Percentiles rank a stretch among this genome's conserved stretches.
Evolutionary conservation across 441 rosid genomes (phyloP).

Genomic region (Populus hybrid): DNA sequence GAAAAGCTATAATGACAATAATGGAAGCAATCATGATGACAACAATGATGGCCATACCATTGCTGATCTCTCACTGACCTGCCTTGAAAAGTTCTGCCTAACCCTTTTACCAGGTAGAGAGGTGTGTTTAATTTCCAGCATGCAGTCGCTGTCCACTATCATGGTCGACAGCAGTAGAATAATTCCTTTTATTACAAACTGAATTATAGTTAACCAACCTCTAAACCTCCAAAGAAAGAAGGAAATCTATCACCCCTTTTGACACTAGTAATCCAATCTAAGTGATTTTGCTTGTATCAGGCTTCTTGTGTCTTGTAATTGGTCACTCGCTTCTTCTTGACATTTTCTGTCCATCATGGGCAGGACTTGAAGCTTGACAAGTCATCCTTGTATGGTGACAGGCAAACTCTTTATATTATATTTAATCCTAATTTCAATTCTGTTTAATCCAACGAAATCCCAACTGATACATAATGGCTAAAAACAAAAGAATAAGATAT

Average conservation of each 20-base stretch:
- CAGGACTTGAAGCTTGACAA: not conserved
- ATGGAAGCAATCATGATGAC: constrained; percentile 24
- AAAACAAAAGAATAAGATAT: constrained; percentile 30
- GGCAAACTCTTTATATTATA: not conserved
- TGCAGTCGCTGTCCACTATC: constrained; percentile 15
- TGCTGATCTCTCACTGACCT: constrained; percentile 8
- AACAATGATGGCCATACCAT: constrained; percentile 20
- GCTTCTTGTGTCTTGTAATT: not conserved
- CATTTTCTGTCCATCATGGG: not conserved
- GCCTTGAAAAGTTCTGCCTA: not conserved
- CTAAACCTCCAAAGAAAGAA: not conserved
- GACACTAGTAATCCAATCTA: not conserved
- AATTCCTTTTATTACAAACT: constrained; percentile 7
- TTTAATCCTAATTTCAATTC: not conserved
- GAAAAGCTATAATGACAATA: constrained; percentile 21
- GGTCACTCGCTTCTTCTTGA: not conserved
- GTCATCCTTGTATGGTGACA: not conserved
- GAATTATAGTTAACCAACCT: not conserved
- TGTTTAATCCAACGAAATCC: constrained; percentile 12
- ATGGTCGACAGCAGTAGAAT: not conserved
- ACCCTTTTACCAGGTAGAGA: not conserved
- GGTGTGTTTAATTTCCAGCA: constrained; percentile 1
- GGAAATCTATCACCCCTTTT: not conserved
- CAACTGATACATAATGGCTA: constrained; percentile 16
- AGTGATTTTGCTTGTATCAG: not conserved